A percentile compares a stretch with the other conserved stretches of the same genome.
Evolutionary conservation across 495 filamentous ascomycete species (phyloP).

Genomic region (Penicillium riverlandense): DNA sequence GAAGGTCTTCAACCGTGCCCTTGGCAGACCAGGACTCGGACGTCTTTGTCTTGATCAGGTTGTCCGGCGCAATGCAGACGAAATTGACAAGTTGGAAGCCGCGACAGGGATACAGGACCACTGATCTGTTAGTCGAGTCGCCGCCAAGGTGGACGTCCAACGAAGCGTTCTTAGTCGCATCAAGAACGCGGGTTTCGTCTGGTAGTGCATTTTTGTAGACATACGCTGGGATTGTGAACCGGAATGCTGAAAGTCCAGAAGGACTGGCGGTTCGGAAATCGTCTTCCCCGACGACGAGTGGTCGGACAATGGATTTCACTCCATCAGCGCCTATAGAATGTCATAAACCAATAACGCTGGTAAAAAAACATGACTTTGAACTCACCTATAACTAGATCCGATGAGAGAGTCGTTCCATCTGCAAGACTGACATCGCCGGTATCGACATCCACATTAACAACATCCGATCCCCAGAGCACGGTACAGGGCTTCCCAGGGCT

Average conservation of each 20-base stretch:
- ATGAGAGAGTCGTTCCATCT: neutral
- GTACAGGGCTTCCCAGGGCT: neutral
- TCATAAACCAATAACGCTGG: too few species aligned
- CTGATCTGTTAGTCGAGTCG: neutral
- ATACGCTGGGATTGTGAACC: neutral
- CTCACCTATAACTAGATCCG: constrained; percentile 6
- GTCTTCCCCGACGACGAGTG: neutral
- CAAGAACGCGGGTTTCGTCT: neutral
- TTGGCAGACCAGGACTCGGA: constrained; percentile 2
- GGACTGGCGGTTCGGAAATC: neutral
- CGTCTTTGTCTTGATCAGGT: neutral
- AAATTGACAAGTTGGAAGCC: constrained; percentile 5
- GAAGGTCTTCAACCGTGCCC: constrained; percentile 1
- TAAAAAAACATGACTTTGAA: neutral
- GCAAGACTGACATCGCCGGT: neutral
- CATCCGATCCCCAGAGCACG: neutral
- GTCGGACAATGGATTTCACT: constrained; percentile 1
- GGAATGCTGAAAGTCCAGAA: neutral
- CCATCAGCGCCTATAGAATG: constrained; percentile 4
- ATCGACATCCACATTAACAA: constrained; percentile 3
- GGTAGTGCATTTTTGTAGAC: neutral
- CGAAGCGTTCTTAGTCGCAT: neutral
- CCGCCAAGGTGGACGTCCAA: neutral
- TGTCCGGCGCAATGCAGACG: constrained; percentile 1
- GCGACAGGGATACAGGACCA: constrained; percentile 6